Evolutionary conservation across 768 basidiomycete species (phyloP), one percentile per base, ranked within the genome.

Genomic region (Tricholoma bakamatsutake): DNA sequence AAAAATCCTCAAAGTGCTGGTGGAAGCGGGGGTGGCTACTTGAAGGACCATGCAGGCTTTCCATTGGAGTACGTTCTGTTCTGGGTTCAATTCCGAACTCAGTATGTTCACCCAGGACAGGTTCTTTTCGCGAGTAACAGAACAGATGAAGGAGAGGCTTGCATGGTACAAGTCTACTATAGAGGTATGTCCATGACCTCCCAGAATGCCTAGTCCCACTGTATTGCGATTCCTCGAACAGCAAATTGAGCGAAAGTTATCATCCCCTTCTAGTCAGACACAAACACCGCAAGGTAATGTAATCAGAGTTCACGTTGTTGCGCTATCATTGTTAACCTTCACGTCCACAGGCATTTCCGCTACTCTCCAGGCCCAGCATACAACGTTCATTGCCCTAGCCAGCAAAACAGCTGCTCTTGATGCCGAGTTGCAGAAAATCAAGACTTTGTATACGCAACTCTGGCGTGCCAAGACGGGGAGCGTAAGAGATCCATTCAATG

Each of bases 221-320:
- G 37, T 30, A n/a, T 54, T 45, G 43, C 30, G 30, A 21, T 15
- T 42, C 50, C 28, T 50, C 33, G 57, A 45, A 4, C 60, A 88
- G 87, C 85, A 87, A 86, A 90, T 93, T 61, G 90, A 93, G 70
- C 80, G 88, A 52, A 91, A 89, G 66, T 73, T 92, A 5, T 81
- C 85, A 5, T 85, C 87, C 7, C 80, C 86, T 4, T 75, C 84
- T 6, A 72, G 73, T 49, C 84, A 87, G 62, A 71, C 77, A 6
- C 87, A 88, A 65, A 88, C 88, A 1, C 90, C 90, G 12, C 90
- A 93, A 70, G 81, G 90, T 89, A 61, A 70, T 59, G 5, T 13
- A 21, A 30, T n/a, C 30, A 34, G 46, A 48, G 37, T 59, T 55
- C 35, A 24, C 45, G 18, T 42, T 45, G 57, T 33, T 52, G 34